Percentiles rank a stretch among this genome's conserved stretches.
Evolutionary conservation across 768 basidiomycete genomes (phyloP).

Genomic region (Auricularia sp.): DNA sequence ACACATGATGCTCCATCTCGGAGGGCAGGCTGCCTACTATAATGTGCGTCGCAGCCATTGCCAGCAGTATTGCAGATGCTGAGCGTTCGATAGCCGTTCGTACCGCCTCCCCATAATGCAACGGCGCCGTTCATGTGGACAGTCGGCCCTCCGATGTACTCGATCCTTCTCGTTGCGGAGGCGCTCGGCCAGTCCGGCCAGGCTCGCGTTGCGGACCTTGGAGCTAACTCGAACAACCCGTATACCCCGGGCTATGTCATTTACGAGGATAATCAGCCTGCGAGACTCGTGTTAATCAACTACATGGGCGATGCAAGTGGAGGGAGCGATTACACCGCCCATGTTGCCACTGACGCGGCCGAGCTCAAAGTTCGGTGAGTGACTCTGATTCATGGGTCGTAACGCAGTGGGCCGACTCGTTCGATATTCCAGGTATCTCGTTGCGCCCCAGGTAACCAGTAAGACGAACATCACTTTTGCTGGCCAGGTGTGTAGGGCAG

Average conservation of each 20-base stretch:
- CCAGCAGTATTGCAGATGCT: neutral
- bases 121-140: constrained; percentile 57
- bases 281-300: constrained; percentile 61
- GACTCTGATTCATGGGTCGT: too few relatives aligned
- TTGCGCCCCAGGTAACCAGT: constrained; percentile 38
- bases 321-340: constrained; percentile 40
- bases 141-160: constrained; percentile 64
- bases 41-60: constrained; percentile 33
- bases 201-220: constrained; percentile 58
- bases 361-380: constrained; percentile 42
- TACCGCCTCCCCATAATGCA: constrained; percentile 44
- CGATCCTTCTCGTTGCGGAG: constrained; percentile 61
- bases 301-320: constrained; percentile 54
- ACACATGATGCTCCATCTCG: constrained; percentile 42
- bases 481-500: constrained; percentile 31
- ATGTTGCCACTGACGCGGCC: constrained; percentile 35
- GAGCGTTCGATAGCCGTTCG: constrained; percentile 21
- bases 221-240: constrained; percentile 37
- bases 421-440: constrained; percentile 36
- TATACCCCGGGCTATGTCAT: constrained; percentile 61
- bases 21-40: constrained; percentile 55
- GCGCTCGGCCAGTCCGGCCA: constrained; percentile 52
- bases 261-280: constrained; percentile 57
- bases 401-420: neutral
- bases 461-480: constrained; percentile 69